phyloP scores from a whole-genome alignment of 2,329 filamentous ascomycete genomes.

The Calonectria henricotiae region DNA sequence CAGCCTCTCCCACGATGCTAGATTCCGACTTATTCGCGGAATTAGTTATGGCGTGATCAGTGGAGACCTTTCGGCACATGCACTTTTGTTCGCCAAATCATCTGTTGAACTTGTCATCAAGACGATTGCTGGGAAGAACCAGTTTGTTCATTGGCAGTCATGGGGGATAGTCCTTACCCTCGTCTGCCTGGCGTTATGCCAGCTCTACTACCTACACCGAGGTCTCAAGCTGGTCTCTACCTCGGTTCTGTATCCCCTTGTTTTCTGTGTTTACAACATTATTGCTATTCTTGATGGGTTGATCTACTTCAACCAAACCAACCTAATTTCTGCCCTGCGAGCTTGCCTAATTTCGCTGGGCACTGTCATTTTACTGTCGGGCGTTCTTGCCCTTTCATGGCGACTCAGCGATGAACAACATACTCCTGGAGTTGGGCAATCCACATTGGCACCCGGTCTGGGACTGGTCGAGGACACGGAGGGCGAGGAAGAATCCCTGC shows the following conservation, averaged over 20 bases:
- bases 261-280: conserved; percentile 99
- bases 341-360: conserved; percentile 89
- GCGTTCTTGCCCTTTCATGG: conserved; percentile 95
- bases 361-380: conserved; percentile 87
- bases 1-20: conserved; percentile 72
- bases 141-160: conserved; percentile 95
- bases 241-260: conserved; percentile 94
- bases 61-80: conserved; percentile 94
- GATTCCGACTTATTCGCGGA: conserved; percentile 83
- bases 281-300: conserved; percentile 97
- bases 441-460: conserved; percentile 85
- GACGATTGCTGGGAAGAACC: conserved; percentile 89
- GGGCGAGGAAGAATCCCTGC: conserved; percentile 72
- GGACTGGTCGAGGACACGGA: conserved; percentile 83
- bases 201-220: conserved; percentile 95
- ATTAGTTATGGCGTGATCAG: conserved; percentile 92
- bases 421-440: conserved; percentile 74
- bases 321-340: conserved; percentile 82
- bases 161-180: conserved; percentile 92
- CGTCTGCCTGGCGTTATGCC: conserved; percentile 85
- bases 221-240: conserved; percentile 96
- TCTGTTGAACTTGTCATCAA: conserved; percentile 93
- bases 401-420: conserved; percentile 86
- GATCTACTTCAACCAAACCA: conserved; percentile 95
- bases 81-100: conserved; percentile 93